Conservation (phyloP, 371 early-diverging fungal genomes). For the Fennellomyces sp. region DNA sequence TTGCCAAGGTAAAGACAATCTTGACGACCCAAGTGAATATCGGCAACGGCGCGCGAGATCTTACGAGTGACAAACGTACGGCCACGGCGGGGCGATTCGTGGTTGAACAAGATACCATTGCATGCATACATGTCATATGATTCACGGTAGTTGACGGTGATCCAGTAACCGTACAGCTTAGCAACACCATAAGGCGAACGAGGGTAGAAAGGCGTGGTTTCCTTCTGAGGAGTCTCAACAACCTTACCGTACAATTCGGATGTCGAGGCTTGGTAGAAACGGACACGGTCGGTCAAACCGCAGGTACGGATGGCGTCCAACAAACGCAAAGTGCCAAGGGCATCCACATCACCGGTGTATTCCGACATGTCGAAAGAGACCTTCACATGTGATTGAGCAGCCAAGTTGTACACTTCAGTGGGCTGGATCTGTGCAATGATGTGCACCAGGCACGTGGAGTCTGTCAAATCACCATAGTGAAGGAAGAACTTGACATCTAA, state of each 20-base stretch:
- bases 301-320: slow-evolving; percentile 84
- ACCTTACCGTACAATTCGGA: slow-evolving; percentile 86
- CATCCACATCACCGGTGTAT: slow-evolving; percentile 90
- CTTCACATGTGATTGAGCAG: slow-evolving; percentile 83
- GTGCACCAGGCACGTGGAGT: slow-evolving; percentile 80
- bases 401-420: slow-evolving; percentile 82
- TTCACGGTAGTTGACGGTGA: slow-evolving; percentile 83
- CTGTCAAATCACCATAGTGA: slow-evolving; percentile 88
- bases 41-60: slow-evolving; percentile 82
- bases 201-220: slow-evolving; percentile 88
- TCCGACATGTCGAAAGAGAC: slow-evolving; percentile 91
- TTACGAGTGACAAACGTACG: slow-evolving; percentile 87
- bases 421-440: slow-evolving; percentile 80
- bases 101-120: slow-evolving; percentile 88
- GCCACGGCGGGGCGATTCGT: slow-evolving; percentile 85
- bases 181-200: slow-evolving; percentile 90
- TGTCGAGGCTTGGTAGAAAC: slow-evolving; percentile 87
- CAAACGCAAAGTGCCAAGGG: slow-evolving; percentile 78
- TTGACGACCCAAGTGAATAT: slow-evolving; percentile 73
- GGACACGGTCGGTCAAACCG: slow-evolving; percentile 70
- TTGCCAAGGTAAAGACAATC: slow-evolving; percentile 82
- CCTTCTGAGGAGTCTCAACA: slow-evolving; percentile 80
- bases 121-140: slow-evolving; percentile 84
- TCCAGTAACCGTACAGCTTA: slow-evolving; percentile 86
- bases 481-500: slow-evolving; percentile 76